Conservation (phyloP, 208 protist species). For the Jaenimonas drosophilae region DNA sequence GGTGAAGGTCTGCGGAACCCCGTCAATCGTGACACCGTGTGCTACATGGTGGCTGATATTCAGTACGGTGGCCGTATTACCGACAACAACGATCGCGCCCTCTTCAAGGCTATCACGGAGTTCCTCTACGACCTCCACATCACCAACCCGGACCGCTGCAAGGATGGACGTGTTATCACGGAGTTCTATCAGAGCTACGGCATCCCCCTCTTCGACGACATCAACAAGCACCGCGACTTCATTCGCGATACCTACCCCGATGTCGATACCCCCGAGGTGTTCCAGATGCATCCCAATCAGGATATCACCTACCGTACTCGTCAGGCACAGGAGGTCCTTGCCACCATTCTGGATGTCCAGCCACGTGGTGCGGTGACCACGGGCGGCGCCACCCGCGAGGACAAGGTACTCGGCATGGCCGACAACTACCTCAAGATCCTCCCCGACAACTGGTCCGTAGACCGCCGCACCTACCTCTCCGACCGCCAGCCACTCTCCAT, state of each 20-base stretch:
- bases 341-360: conserved; percentile 95
- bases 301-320: conserved; percentile 92
- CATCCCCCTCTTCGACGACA: conserved; percentile 90
- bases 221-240: conserved; percentile 89
- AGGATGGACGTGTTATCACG: conserved; percentile 72
- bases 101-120: conserved; percentile 97
- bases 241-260: conserved; percentile 92
- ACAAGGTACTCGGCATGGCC: conserved; percentile 86
- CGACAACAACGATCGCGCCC: conserved; percentile 96
- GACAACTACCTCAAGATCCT: conserved; percentile 89
- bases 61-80: conserved; percentile 99
- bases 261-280: conserved; percentile 95
- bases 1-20: conserved; percentile 90
- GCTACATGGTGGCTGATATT: conserved; percentile 98
- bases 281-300: conserved; percentile 96
- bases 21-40: conserved; percentile 90
- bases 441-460: conserved; percentile 84
- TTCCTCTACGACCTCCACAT: conserved; percentile 88
- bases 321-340: conserved; percentile 89
- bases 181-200: conserved; percentile 81
- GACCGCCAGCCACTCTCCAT: conserved; percentile 94
- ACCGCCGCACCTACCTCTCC: conserved; percentile 63
- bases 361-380: conserved; percentile 84
- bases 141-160: conserved; percentile 83
- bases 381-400: conserved; percentile 89